Evolutionary conservation across 2,329 filamentous ascomycete species (phyloP).

Genomic region (Cladophialophora psammophila): DNA sequence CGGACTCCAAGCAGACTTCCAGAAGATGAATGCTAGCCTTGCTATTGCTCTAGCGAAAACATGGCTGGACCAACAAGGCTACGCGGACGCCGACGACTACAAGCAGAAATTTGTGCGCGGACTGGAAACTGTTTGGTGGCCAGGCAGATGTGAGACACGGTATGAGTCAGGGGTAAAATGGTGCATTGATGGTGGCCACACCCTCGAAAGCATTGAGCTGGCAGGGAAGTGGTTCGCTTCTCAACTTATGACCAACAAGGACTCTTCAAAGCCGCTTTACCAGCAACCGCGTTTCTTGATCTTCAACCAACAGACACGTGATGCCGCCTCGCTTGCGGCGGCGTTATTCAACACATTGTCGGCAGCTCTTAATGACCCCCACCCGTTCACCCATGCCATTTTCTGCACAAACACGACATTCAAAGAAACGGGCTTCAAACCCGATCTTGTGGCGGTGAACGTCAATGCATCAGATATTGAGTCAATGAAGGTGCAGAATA

Average conservation of each 20-base stretch:
- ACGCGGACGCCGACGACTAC: conserved; percentile 31
- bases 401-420: conserved; percentile 83
- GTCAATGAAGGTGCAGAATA: conserved; percentile 70
- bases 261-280: conserved; percentile 27
- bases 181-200: conserved; percentile 90
- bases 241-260: conserved; percentile 48
- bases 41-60: conserved; percentile 60
- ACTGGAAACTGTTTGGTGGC: conserved; percentile 70
- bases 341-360: conserved; percentile 67
- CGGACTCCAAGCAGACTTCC: conserved; percentile 68
- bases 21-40: conserved; percentile 68
- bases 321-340: conserved; percentile 71
- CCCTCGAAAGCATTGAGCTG: conserved; percentile 78
- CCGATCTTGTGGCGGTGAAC: conserved; percentile 70
- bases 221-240: conserved; percentile 78
- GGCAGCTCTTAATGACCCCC: conserved; percentile 48
- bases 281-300: conserved; percentile 66
- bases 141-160: conserved; percentile 79
- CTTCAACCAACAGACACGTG: conserved; percentile 92
- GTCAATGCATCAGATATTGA: conserved; percentile 65
- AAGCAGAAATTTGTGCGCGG: conserved; percentile 64
- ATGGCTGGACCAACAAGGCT: conserved; percentile 50
- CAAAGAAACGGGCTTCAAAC: conserved; percentile 65
- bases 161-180: conserved; percentile 67
- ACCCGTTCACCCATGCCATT: conserved; percentile 73